Base-by-base conservation (phyloP, 257 asterid genomes). In the Jasminum sambac region DNA sequence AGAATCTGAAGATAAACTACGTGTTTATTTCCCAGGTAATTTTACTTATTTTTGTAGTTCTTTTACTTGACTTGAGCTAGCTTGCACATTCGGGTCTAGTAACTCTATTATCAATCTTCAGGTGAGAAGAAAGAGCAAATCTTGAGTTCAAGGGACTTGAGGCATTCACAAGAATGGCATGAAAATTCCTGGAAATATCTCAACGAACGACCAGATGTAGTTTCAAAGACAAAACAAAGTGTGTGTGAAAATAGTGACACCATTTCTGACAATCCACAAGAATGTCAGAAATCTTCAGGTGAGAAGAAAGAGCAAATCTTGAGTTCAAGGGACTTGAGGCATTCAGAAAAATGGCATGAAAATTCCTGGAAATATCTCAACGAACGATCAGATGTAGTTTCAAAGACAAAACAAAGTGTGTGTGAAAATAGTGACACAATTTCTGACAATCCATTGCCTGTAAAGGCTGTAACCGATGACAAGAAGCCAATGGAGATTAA, bases 151-250 rank as follows among this genome's bases (percentile, higher is more conserved):
- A 24, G 48, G 38, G 85, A 86, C 57, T 68, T 89, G 81, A 84
- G 96, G 80, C 86, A 38, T 63, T 92, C 98, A 4, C 89, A 78
- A 43, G 98, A 92, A 68, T 92, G 98, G 98, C 19, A 78, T 24
- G 73, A 59, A 7, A 74, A 77, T 42, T 69, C 63, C 17, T 92
- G 98, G 98, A 83, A 79, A 25, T 73, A 41, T 64, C 57, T 89
- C 52, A 80, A 79, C 71, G 90, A 70, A 61, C 83, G 79, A 76
- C 86, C 86, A 0, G 89, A 85, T 11, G 61, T 85, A 38, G 85
- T 79, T 37, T 74, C 87, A 3, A 67, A 38, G 68, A 23, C 38
- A 36, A 26, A 72, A 69, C 55, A 21, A 42, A 60, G 26, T 14
- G 19, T n/a, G n/a, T n/a, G 42, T 11, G 68, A 62, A 16, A 59